These are phyloP conservation scores for Leccinum solheimii DNA, from an alignment of 1,284 basidiomycete genomes.

Conservation along the genomic window DNA sequence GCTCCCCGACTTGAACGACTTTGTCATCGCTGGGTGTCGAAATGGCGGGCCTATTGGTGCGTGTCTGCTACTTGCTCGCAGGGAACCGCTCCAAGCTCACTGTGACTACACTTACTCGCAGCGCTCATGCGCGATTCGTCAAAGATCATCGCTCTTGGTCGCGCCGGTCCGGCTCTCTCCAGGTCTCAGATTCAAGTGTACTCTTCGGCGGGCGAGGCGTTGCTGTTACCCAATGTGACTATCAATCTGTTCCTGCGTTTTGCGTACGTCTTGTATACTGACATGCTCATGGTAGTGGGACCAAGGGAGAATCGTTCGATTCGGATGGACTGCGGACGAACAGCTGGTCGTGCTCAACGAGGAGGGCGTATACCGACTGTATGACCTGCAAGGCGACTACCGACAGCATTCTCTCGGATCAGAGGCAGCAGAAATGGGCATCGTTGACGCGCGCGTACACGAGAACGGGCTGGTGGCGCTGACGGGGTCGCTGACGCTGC, in stretches of 20 bases:
- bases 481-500: constrained; percentile 71
- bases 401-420: constrained; percentile 81
- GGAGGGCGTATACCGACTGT: constrained; percentile 89
- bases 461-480: constrained; percentile 87
- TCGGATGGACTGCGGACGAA: constrained; percentile 84
- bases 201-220: constrained; percentile 69
- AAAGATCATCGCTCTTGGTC: constrained; percentile 77
- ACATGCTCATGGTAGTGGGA: constrained; percentile 64
- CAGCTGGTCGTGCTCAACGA: constrained; percentile 86
- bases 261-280: not conserved
- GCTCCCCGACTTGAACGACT: constrained; percentile 79
- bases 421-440: constrained; percentile 83
- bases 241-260: not conserved
- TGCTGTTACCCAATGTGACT: constrained; percentile 68
- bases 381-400: constrained; percentile 86
- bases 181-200: constrained; percentile 80
- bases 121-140: constrained; percentile 87
- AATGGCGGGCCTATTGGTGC: constrained; percentile 89
- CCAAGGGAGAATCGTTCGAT: constrained; percentile 73
- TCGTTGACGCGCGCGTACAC: constrained; percentile 84
- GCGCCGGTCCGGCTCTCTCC: constrained; percentile 57
- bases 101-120: constrained; percentile 29
- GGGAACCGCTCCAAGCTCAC: not conserved
- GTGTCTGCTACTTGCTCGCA: constrained; percentile 15
- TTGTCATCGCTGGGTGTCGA: constrained; percentile 77